Base-by-base conservation (phyloP, 495 filamentous ascomycete genomes). In the Sabuloglossum arenarium region DNA sequence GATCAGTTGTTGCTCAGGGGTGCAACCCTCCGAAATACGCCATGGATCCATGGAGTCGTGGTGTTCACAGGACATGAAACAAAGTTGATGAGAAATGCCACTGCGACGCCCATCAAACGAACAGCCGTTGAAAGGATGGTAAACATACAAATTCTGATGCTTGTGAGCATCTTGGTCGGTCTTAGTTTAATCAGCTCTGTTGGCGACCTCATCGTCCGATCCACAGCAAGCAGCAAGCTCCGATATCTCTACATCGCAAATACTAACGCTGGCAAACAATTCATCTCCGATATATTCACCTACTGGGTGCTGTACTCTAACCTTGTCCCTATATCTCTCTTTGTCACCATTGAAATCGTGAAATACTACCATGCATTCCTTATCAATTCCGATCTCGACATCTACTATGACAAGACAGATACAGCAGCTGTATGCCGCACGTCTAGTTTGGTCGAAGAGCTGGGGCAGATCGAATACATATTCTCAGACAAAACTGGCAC, bases 221-320 rank as follows among this genome's bases (percentile, higher is more conserved):
- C 73, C 34, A 82, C 78, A 1, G 67, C 73, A 19, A 69, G 71
- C 34, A 58, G 68, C 24, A 74, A 80, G 30, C 74, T 96, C 55
- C 59, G 63, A 19, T 97, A 96, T 65, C 75, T 97, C 32, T 69
- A 78, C 56, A 77, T 87, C 59, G 75, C 78, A 47, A 64, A 62
- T 54, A 70, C 56, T 49, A 77, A 79, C 31, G 70, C 79, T 14
- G 85, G 82, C 1, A 77, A 77, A 58, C 85, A 90, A 62, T 96
- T 98, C 66, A 84, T 94, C 67, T 81, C 85, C 61, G 93, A 98
- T 67, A 84, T 98, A 56, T 84, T 95, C 66, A 98, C 91, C 5
- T 96, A 95, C 66, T 98, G 91, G 91, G 89, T 97, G 10, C 72
- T 98, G n/a, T 98, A 94, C 66, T 97, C 91, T 10, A 88, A 94